Percentiles rank a stretch among this genome's conserved stretches.
phyloP scores from a whole-genome alignment of 2,329 filamentous ascomycete genomes.

The Calonectria naviculata region DNA sequence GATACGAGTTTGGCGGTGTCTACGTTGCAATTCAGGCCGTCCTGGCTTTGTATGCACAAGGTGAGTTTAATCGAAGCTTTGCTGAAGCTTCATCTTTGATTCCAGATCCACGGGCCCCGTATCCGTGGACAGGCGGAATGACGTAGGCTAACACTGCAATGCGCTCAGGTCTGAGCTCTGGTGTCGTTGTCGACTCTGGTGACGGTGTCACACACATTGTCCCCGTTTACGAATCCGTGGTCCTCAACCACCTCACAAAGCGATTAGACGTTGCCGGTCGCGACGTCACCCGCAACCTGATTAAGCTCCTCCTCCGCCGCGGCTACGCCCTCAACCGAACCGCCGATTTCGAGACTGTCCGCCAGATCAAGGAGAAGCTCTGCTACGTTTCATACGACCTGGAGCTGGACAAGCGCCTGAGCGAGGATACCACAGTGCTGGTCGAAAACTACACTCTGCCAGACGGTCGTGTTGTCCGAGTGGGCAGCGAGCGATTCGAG shows the following conservation, averaged over 20 bases:
- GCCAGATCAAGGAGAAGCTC: slow-evolving; percentile 99
- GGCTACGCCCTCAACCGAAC: slow-evolving; percentile 98
- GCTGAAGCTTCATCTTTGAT: background rate
- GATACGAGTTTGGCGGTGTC: slow-evolving; percentile 94
- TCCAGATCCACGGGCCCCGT: background rate
- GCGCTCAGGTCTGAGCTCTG: slow-evolving; percentile 79
- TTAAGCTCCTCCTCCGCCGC: slow-evolving; percentile 90
- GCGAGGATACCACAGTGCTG: slow-evolving; percentile 95
- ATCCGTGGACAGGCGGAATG: slow-evolving; percentile 5
- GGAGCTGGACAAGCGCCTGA: slow-evolving; percentile 93
- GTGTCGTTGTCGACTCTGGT: slow-evolving; percentile 98
- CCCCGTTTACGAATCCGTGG: slow-evolving; percentile 97
- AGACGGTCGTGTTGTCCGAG: slow-evolving; percentile 94
- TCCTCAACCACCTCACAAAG: slow-evolving; percentile 95
- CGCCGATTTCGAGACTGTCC: slow-evolving; percentile 98
- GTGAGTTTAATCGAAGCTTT: slow-evolving; percentile 56
- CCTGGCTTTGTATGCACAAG: slow-evolving; percentile 94
- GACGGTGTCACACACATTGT: slow-evolving; percentile 99
- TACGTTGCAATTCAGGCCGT: slow-evolving; percentile 99
- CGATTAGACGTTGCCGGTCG: slow-evolving; percentile 95
- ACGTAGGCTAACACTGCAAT: slow-evolving; percentile 16
- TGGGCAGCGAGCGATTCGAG: slow-evolving; percentile 97
- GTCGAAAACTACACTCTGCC: slow-evolving; percentile 98
- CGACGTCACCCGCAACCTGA: slow-evolving; percentile 98
- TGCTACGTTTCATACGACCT: slow-evolving; percentile 99